Evolutionary conservation across 1,284 basidiomycete genomes (phyloP).

Genomic region (Malassezia vespertilionis): DNA sequence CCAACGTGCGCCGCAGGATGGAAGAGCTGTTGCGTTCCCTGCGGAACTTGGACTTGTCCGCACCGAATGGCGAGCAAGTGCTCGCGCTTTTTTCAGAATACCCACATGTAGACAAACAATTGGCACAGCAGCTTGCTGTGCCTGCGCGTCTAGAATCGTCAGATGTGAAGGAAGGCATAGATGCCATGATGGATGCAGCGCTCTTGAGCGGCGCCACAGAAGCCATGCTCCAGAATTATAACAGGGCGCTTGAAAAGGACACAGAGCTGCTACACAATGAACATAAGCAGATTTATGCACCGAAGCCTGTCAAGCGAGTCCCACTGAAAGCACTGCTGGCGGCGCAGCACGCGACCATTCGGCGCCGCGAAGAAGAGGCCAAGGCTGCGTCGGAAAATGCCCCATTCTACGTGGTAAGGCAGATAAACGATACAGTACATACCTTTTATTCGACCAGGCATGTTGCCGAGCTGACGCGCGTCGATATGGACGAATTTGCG

Average conservation of each 20-base stretch:
- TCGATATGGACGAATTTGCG: slow-evolving; percentile 26
- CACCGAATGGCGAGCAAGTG: slow-evolving; percentile 36
- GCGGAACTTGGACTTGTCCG: slow-evolving; percentile 29
- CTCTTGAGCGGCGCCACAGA: slow-evolving; percentile 40
- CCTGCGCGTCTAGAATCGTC: slow-evolving; percentile 1
- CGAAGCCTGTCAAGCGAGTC: slow-evolving; percentile 28
- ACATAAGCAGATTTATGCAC: slow-evolving; percentile 13
- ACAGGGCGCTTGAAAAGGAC: slow-evolving; percentile 27
- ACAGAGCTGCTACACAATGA: slow-evolving; percentile 23
- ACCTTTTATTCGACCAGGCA: slow-evolving; percentile 26
- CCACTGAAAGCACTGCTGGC: slow-evolving; percentile 34
- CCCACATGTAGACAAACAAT: slow-evolving; percentile 29
- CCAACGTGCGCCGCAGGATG: slow-evolving; percentile 23
- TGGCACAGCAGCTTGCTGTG: slow-evolving; percentile 36
- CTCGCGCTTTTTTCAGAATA: slow-evolving; percentile 35
- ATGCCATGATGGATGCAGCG: slow-evolving; percentile 33
- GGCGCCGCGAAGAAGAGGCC: slow-evolving; percentile 26
- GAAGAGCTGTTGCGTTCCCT: slow-evolving; percentile 40
- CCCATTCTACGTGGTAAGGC: slow-evolving; percentile 27
- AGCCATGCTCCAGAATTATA: slow-evolving; percentile 40
- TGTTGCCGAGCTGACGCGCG: slow-evolving; percentile 19
- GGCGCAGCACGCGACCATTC: slow-evolving; percentile 31
- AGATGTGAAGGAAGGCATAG: slow-evolving; percentile 15
- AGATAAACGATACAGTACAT: slow-evolving; percentile 32
- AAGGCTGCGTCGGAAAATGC: slow-evolving; percentile 16